Evolutionary conservation across 2,329 filamentous ascomycete species (phyloP).

Genomic region (Fusarium torulosum): DNA sequence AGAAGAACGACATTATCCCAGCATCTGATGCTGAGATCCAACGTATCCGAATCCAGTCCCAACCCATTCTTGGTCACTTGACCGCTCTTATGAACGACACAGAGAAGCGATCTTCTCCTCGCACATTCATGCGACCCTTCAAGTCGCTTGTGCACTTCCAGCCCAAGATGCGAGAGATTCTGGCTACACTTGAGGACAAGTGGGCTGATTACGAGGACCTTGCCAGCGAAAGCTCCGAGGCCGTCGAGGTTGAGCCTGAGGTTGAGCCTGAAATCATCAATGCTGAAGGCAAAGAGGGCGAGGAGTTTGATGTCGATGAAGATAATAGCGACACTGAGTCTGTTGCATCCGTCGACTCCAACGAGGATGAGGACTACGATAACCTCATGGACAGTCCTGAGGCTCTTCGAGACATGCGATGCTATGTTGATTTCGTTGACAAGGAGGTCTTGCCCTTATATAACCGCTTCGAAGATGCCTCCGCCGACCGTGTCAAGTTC

Average conservation of each 20-base stretch:
- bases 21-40: constrained; percentile 49
- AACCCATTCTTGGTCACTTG: constrained; percentile 56
- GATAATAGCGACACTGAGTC: constrained; percentile 52
- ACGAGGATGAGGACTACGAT: constrained; percentile 53
- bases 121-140: constrained; percentile 59
- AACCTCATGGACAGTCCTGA: constrained; percentile 56
- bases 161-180: constrained; percentile 56
- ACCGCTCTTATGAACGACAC: constrained; percentile 54
- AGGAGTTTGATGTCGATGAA: constrained; percentile 25
- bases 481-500: constrained; percentile 53
- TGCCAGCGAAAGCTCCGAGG: constrained; percentile 41
- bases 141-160: constrained; percentile 57
- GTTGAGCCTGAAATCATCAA: constrained; percentile 49
- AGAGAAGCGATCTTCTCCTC: constrained; percentile 52
- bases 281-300: constrained; percentile 18
- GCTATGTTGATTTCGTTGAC: constrained; percentile 60
- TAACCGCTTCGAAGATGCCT: constrained; percentile 45
- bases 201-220: constrained; percentile 56
- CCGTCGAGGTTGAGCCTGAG: constrained; percentile 48
- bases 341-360: constrained; percentile 54
- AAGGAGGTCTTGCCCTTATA: constrained; percentile 57
- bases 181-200: constrained; percentile 56
- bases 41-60: constrained; percentile 58
- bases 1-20: constrained; percentile 40
- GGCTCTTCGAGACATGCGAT: constrained; percentile 57